These are phyloP conservation scores for Ophiosphaerella korrae DNA, from an alignment of 2,329 filamentous ascomycete species.

Conservation along the genomic window DNA sequence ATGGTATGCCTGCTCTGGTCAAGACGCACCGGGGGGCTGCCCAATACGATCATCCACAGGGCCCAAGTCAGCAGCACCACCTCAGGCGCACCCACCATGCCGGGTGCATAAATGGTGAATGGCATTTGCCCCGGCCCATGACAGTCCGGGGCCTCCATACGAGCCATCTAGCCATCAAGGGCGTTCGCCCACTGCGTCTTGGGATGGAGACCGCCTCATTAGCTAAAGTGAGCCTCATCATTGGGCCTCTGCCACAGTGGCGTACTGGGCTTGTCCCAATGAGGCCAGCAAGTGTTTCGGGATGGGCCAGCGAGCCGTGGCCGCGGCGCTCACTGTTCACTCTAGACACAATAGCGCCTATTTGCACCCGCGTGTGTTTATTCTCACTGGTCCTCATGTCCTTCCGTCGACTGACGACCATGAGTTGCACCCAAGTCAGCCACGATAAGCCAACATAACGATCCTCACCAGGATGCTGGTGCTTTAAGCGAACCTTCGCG, in stretches of 20 bases:
- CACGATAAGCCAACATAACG: constrained; percentile 21
- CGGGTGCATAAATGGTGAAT: constrained; percentile 3
- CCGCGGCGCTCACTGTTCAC: constrained; percentile 16
- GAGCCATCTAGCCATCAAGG: constrained; percentile 15
- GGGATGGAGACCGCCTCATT: constrained; percentile 20
- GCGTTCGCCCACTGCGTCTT: constrained; percentile 2
- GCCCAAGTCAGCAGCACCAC: not conserved
- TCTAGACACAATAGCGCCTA: constrained; percentile 15
- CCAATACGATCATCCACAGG: no score
- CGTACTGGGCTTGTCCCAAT: constrained; percentile 17
- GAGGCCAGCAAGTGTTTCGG: constrained; percentile 20
- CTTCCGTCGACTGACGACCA: constrained; percentile 16
- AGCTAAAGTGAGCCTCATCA: constrained; percentile 27
- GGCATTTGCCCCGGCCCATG: constrained; percentile 13
- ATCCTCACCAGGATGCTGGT: constrained; percentile 32
- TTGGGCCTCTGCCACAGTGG: constrained; percentile 12
- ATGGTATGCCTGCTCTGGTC: no score
- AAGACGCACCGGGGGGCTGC: no score
- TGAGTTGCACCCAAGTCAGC: constrained; percentile 15
- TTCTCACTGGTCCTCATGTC: not conserved
- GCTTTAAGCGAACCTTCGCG: constrained; percentile 15
- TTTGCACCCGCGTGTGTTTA: constrained; percentile 20
- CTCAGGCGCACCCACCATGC: constrained; percentile 5
- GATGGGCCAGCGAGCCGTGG: constrained; percentile 26
- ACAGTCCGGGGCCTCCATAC: constrained; percentile 28